Base-by-base conservation (phyloP, 1,284 basidiomycete species). In the Tetrapyrgos nigripes region DNA sequence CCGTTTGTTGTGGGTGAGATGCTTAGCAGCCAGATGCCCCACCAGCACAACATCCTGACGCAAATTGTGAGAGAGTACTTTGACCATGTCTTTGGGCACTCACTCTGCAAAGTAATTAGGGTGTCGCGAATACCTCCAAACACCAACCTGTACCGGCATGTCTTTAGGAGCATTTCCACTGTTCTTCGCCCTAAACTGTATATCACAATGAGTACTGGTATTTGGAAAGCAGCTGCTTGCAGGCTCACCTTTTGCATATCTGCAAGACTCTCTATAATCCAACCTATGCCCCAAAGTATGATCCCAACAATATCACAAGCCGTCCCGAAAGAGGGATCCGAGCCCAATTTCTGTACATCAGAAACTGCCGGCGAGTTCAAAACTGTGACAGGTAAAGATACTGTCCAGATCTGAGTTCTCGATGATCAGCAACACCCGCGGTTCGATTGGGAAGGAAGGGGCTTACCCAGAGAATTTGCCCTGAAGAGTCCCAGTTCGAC, bases 51-150 rank as follows among this genome's bases (percentile, higher is more conserved):
- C 60, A 91, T 90, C 68, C 85, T 86, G 58, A 2, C n/a, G n/a
- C 23, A 28, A 14, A 19, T 40, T n/a, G 35, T 11, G 40, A 50
- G 14, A 43, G 4, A n/a, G 29, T 45, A 43, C 45, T 17, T 17
- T 4, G 37, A 28, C 49, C 10, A 19, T 45, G 21, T 29, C 17
- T 24, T 17, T 45, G 31, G 61, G 37, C 19, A 78, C 82, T 69
- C 68, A 87, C 83, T 92, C 89, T 68, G 89, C 89, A 68, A 91
- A 90, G 70, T 91, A 92, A 8, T 89, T 86, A 27, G 91, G 90
- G 62, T 92, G 86, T 19, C 85, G 80, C 23, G 86, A 87, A 79
- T 83, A 89, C 10, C 67, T 74, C 85, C 85, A 87, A 2, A 86
- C 58, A 1, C 84, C 85, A 35, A 64, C 82, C 47, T 71, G 77